Percentiles rank a stretch among this genome's conserved stretches.
Conservation (phyloP, 1,139 yeast species). For the Debaryomyces subglobosus region DNA sequence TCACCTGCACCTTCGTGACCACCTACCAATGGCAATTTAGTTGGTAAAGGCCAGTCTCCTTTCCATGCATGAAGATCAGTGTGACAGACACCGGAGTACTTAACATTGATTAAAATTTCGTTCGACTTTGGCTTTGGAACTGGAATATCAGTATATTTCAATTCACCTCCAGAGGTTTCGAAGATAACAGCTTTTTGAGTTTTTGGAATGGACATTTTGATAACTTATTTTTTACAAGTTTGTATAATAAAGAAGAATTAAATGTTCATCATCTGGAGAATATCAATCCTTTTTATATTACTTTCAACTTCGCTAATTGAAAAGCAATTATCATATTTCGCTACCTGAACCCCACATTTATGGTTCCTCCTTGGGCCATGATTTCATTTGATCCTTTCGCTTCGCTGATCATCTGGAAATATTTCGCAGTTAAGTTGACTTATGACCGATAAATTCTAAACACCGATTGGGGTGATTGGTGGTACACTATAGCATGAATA, state of each 20-base stretch:
- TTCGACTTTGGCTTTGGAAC: constrained; percentile 71
- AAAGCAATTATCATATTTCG: not conserved
- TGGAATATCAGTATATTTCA: constrained; percentile 62
- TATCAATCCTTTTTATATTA: not conserved
- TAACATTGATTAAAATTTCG: constrained; percentile 67
- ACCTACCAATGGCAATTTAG: constrained; percentile 73
- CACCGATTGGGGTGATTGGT: not conserved
- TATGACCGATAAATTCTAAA: not conserved
- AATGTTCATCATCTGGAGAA: not conserved
- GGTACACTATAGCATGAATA: not conserved
- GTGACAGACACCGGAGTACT: constrained; percentile 80
- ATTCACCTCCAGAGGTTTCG: constrained; percentile 44
- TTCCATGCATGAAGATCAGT: constrained; percentile 82
- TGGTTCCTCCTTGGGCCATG: not conserved
- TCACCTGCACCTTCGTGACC: constrained; percentile 88
- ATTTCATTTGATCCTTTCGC: not conserved
- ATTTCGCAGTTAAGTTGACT: not conserved
- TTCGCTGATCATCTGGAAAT: not conserved
- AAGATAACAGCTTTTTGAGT: constrained; percentile 45
- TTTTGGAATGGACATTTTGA: constrained; percentile 30
- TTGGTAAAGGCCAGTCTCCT: constrained; percentile 74
- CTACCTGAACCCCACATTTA: not conserved
- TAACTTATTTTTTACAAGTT: not conserved
- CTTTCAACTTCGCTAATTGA: not conserved
- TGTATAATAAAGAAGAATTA: not conserved